Percentiles rank a stretch among this genome's conserved stretches.
phyloP scores from a whole-genome alignment of 306 rosid genomes.

The Clitoria ternatea region DNA sequence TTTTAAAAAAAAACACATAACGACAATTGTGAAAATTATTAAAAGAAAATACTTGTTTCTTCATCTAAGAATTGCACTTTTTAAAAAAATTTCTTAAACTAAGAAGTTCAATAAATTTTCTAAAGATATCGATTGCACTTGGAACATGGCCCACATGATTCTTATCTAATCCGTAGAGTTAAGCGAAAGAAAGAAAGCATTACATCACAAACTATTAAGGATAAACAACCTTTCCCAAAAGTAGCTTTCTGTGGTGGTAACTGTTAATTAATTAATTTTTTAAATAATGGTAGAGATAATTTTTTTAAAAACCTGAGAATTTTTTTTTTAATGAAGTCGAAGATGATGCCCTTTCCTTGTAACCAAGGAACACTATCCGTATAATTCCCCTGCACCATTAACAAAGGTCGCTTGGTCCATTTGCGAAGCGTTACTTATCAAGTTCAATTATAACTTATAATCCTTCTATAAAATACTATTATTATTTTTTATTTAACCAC shows the following conservation, averaged over 20 bases:
- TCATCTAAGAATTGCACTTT: neutral
- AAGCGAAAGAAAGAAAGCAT: neutral
- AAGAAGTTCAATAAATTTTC: neutral
- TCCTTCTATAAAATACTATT: too few relatives aligned
- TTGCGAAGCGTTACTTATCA: constrained; percentile 39
- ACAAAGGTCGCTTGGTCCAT: constrained; percentile 35
- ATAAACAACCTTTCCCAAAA: neutral
- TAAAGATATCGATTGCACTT: neutral
- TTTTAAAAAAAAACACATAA: too few relatives aligned
- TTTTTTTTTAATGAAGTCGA: too few relatives aligned
- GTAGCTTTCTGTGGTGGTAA: neutral
- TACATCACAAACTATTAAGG: neutral
- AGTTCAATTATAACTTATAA: constrained; percentile 10
- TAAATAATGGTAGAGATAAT: neutral
- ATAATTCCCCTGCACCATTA: neutral
- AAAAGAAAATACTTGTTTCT: too few relatives aligned
- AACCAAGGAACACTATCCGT: constrained; percentile 32
- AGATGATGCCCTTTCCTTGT: constrained; percentile 13
- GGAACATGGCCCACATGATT: neutral
- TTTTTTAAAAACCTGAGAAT: too few relatives aligned
- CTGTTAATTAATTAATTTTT: neutral
- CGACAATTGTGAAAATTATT: too few relatives aligned
- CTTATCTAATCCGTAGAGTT: neutral
- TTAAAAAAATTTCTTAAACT: neutral
- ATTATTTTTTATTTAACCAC: too few relatives aligned